Evolutionary conservation across 768 basidiomycete genomes (phyloP).

Genomic region (Peribolospora kevripleyi): DNA sequence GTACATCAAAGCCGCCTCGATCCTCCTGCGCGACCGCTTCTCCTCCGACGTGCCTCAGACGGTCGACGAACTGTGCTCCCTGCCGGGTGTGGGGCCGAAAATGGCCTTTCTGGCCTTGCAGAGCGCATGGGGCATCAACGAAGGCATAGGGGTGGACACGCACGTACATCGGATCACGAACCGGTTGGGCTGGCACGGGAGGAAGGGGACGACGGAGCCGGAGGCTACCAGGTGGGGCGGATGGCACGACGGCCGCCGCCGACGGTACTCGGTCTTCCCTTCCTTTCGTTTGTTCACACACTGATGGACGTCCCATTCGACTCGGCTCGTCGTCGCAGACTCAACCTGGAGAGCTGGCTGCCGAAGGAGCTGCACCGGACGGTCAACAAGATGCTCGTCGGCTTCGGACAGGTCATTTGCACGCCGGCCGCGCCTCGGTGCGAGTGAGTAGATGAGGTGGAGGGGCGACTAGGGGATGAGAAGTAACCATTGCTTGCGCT

Average conservation of each 20-base stretch:
- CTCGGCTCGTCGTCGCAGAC: neutral
- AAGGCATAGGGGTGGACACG: constrained; percentile 49
- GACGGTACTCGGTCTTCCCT: neutral
- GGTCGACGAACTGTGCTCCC: constrained; percentile 58
- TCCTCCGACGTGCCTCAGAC: constrained; percentile 70
- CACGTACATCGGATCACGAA: constrained; percentile 88
- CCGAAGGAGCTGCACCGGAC: constrained; percentile 10
- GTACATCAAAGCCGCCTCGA: constrained; percentile 1
- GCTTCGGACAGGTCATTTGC: constrained; percentile 14
- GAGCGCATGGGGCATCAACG: constrained; percentile 8
- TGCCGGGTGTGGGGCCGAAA: constrained; percentile 85
- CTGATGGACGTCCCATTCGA: neutral
- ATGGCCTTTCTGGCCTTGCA: constrained; percentile 78
- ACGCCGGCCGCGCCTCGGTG: constrained; percentile 10
- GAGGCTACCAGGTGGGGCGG: constrained; percentile 52
- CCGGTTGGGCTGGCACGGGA: constrained; percentile 63
- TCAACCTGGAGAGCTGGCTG: constrained; percentile 15
- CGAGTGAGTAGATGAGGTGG: neutral
- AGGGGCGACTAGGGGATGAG: no score
- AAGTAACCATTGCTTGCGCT: no score
- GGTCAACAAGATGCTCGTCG: constrained; percentile 15
- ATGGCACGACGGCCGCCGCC: neutral
- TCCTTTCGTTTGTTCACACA: neutral
- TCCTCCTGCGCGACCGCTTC: constrained; percentile 38
- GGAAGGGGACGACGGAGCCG: constrained; percentile 52